Evolutionary conservation across 169 alveolate genomes (phyloP).

Genomic region (Eimeria sp.): DNA sequence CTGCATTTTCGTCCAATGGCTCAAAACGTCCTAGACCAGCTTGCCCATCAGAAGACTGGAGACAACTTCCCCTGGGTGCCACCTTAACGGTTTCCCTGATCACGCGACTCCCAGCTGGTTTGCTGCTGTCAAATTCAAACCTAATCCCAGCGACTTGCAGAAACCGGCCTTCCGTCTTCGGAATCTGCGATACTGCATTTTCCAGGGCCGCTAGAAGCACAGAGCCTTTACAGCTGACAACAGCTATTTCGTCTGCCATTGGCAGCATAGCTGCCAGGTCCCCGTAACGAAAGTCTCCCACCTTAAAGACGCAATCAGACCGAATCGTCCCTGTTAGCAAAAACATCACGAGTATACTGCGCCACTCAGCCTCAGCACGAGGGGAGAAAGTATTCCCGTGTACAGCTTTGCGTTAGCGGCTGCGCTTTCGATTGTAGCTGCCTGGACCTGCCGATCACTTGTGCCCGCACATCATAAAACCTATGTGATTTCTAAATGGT

Average conservation of each 20-base stretch:
- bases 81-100: conserved; percentile 85
- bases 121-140: conserved; percentile 82
- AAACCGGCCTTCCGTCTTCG: conserved; percentile 94
- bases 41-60: conserved; percentile 19
- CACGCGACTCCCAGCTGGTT: conserved; percentile 87
- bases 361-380: background rate
- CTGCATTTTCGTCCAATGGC: conserved; percentile 82
- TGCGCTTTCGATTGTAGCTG: background rate
- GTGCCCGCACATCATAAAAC: background rate
- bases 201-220: conserved; percentile 87
- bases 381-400: background rate
- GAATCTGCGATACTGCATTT: conserved; percentile 91
- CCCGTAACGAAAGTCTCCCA: conserved; percentile 89
- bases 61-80: conserved; percentile 49
- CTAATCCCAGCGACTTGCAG: conserved; percentile 91
- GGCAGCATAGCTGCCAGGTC: conserved; percentile 91
- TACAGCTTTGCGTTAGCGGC: background rate
- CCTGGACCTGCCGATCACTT: background rate
- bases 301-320: conserved; percentile 89
- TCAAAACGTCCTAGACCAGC: conserved; percentile 65
- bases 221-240: conserved; percentile 88
- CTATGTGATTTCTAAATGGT: background rate
- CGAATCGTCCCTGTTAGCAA: conserved; percentile 89
- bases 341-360: background rate
- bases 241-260: conserved; percentile 90